phyloP scores from a whole-genome alignment of 768 basidiomycete genomes.

The Exsudoporus frostii region DNA sequence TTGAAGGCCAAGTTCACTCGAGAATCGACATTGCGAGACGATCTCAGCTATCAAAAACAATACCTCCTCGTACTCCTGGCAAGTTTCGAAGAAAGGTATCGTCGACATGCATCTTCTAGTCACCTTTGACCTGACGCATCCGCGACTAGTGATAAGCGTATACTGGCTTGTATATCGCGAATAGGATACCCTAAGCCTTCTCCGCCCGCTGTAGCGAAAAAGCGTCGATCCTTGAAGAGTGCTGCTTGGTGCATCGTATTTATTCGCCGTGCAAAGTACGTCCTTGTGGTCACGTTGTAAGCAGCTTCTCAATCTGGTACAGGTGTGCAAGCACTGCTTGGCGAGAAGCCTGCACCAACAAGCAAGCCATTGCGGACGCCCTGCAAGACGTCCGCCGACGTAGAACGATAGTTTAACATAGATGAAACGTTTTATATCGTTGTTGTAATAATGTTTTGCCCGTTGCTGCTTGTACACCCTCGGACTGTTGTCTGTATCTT shows the following conservation, averaged over 20 bases:
- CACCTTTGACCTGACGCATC: conserved; percentile 1
- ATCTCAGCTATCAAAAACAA: conserved; percentile 81
- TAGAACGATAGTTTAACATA: conserved; percentile 30
- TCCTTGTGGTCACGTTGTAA: conserved; percentile 1
- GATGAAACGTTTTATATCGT: conserved; percentile 7
- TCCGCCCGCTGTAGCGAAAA: conserved; percentile 37
- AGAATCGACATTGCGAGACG: conserved; percentile 75
- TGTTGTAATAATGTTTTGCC: background rate
- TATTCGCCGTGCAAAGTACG: conserved; percentile 61
- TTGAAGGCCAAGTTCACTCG: conserved; percentile 89
- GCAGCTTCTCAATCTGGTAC: conserved; percentile 9
- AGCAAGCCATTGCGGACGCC: conserved; percentile 60
- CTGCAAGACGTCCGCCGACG: conserved; percentile 66
- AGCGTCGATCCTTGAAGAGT: conserved; percentile 51
- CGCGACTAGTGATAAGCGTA: conserved; percentile 55
- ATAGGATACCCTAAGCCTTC: conserved; percentile 62
- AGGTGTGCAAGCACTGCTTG: conserved; percentile 64
- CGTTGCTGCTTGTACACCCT: background rate
- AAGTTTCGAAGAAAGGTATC: conserved; percentile 67
- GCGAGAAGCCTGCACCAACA: conserved; percentile 59
- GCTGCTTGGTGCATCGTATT: conserved; percentile 60
- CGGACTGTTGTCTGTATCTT: conserved; percentile 20
- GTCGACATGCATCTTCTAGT: background rate
- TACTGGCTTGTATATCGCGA: conserved; percentile 70
- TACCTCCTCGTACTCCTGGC: conserved; percentile 77